phyloP scores from a whole-genome alignment of 2,329 filamentous ascomycete genomes.

The Xylariaceae sp. region DNA sequence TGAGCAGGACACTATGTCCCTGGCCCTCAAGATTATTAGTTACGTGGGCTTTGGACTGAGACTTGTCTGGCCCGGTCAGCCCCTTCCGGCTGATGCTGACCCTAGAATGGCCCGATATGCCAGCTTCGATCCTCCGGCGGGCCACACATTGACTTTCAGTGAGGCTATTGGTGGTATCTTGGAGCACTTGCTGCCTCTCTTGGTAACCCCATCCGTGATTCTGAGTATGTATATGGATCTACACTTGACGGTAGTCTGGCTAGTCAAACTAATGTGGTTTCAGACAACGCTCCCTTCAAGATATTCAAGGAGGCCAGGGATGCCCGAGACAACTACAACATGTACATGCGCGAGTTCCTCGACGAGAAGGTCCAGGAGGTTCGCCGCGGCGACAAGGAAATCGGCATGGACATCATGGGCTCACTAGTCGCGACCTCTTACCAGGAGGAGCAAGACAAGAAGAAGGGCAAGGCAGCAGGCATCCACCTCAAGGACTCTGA shows the following conservation, averaged over 20 bases:
- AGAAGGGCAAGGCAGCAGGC: conserved; percentile 19
- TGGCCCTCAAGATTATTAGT: conserved; percentile 52
- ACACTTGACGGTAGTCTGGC: not conserved
- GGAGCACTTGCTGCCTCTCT: conserved; percentile 56
- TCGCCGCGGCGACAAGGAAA: conserved; percentile 35
- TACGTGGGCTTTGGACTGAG: conserved; percentile 66
- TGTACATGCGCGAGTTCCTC: conserved; percentile 67
- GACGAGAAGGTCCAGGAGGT: conserved; percentile 49
- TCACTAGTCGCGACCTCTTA: conserved; percentile 44
- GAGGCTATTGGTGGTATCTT: conserved; percentile 57
- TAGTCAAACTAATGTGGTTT: conserved; percentile 9
- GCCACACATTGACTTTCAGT: conserved; percentile 61
- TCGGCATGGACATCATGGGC: conserved; percentile 51
- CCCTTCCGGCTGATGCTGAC: conserved; percentile 39
- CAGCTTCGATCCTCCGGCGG: conserved; percentile 41
- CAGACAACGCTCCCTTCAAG: conserved; percentile 43
- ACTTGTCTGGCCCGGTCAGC: conserved; percentile 59
- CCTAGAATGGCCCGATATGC: conserved; percentile 43
- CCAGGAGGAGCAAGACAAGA: conserved; percentile 24
- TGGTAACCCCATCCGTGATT: conserved; percentile 54
- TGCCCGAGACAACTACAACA: conserved; percentile 57
- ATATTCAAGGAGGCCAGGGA: conserved; percentile 46
- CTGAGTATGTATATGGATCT: conserved; percentile 37
- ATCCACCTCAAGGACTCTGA: conserved; percentile 52
- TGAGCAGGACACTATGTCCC: conserved; percentile 61